Evolutionary conservation across 106 monocot species (phyloP).

Genomic region (Allium sativum): DNA sequence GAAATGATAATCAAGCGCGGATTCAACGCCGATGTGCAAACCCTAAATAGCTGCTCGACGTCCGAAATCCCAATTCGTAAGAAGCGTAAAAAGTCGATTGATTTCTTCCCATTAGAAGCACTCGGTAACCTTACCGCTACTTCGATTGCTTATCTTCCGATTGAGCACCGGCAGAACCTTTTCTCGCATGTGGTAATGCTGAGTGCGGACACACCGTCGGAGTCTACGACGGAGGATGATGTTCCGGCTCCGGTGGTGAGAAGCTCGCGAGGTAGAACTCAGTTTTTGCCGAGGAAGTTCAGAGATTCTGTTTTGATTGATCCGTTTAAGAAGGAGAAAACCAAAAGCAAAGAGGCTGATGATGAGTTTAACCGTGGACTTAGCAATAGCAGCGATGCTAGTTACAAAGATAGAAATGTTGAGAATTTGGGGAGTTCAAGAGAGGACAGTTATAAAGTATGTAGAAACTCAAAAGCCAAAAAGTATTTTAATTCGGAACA

Average conservation of each 20-base stretch:
- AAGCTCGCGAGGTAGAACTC: conserved; percentile 33
- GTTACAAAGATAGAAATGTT: not conserved
- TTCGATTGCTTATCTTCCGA: conserved; percentile 13
- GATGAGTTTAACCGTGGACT: conserved; percentile 1
- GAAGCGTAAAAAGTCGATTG: conserved; percentile 20
- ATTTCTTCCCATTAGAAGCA: conserved; percentile 21
- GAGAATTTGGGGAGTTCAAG: not conserved
- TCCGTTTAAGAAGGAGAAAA: conserved; percentile 53
- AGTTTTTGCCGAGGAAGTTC: conserved; percentile 42
- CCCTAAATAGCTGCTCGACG: conserved; percentile 32
- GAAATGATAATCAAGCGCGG: conserved; percentile 47
- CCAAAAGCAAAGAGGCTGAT: conserved; percentile 12
- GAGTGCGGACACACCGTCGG: conserved; percentile 8
- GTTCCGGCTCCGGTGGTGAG: conserved; percentile 28
- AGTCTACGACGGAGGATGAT: not conserved
- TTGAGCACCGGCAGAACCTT: conserved; percentile 2
- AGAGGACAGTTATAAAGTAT: conserved; percentile 26
- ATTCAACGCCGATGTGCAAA: conserved; percentile 34
- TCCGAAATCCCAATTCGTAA: conserved; percentile 8
- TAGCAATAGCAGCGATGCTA: not conserved
- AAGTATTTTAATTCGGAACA: conserved; percentile 28
- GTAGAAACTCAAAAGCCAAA: conserved; percentile 20
- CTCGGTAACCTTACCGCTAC: conserved; percentile 18
- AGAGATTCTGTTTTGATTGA: conserved; percentile 67
- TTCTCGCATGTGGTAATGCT: no score